Conservation (phyloP, 1,139 yeast genomes). For the Casaregolazyma suthepensis region DNA sequence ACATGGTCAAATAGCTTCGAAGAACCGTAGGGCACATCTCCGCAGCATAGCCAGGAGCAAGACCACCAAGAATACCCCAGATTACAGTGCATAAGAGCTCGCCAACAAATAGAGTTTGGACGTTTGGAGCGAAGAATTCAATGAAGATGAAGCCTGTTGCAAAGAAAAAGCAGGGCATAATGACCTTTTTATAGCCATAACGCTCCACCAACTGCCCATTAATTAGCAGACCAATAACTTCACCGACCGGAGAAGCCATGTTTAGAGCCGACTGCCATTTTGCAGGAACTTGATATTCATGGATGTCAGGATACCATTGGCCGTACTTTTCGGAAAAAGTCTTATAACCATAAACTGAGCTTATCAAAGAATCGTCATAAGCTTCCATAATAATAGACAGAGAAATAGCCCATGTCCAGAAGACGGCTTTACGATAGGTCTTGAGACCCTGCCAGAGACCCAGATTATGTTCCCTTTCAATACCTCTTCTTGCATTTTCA, state of each 20-base stretch:
- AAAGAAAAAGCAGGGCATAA: constrained; percentile 32
- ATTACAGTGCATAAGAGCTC: constrained; percentile 41
- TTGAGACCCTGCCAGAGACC: constrained; percentile 30
- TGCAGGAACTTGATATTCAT: constrained; percentile 34
- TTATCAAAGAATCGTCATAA: constrained; percentile 37
- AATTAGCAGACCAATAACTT: constrained; percentile 36
- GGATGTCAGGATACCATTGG: constrained; percentile 24
- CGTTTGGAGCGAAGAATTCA: constrained; percentile 37
- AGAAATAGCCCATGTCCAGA: constrained; percentile 41
- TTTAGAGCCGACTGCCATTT: constrained; percentile 41
- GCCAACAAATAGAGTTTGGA: constrained; percentile 35
- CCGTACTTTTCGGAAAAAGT: constrained; percentile 39
- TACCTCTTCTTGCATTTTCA: background rate
- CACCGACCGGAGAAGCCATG: constrained; percentile 34
- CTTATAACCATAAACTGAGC: constrained; percentile 38
- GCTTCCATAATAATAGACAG: constrained; percentile 43
- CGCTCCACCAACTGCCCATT: constrained; percentile 38
- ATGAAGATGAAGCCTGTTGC: constrained; percentile 37
- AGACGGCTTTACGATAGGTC: constrained; percentile 34
- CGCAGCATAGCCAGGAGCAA: constrained; percentile 40
- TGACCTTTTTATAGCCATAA: constrained; percentile 40
- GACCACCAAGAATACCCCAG: constrained; percentile 42
- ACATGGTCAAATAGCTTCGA: constrained; percentile 39
- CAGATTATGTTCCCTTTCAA: constrained; percentile 34
- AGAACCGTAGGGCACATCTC: constrained; percentile 41